phyloP scores from a whole-genome alignment of 331 rosid species.

The Dryas integrifolia region DNA sequence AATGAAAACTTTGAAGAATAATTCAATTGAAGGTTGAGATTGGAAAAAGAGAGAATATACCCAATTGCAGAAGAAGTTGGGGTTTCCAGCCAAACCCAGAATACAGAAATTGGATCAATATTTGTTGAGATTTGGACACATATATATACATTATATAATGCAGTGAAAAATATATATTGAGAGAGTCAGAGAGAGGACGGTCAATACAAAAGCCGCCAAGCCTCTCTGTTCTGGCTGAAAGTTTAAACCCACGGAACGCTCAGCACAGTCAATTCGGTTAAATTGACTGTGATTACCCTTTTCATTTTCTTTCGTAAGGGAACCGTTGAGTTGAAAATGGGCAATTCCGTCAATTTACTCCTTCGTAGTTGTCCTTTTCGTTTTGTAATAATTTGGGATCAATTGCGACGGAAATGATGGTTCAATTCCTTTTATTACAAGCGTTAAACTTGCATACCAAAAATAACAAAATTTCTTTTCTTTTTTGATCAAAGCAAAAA shows the following conservation, averaged over 20 bases:
- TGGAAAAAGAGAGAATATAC: slow-evolving; percentile 7
- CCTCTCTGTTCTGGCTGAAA: slow-evolving; percentile 11
- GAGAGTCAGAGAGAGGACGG: neutral
- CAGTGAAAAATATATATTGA: neutral
- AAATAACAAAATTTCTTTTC: too few relatives aligned
- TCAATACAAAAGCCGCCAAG: slow-evolving; percentile 40
- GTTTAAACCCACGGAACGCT: slow-evolving; percentile 12
- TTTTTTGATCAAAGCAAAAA: too few relatives aligned
- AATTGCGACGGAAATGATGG: too few relatives aligned
- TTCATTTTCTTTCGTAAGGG: neutral
- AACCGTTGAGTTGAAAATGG: neutral
- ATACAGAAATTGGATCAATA: neutral
- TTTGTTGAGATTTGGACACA: neutral
- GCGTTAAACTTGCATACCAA: too few relatives aligned
- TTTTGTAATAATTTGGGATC: too few relatives aligned
- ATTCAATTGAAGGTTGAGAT: slow-evolving; percentile 12
- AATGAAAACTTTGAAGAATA: slow-evolving; percentile 15
- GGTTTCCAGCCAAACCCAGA: slow-evolving; percentile 28
- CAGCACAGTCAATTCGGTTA: slow-evolving; percentile 10
- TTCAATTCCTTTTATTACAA: too few relatives aligned
- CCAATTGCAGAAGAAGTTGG: slow-evolving; percentile 13
- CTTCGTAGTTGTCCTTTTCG: too few relatives aligned
- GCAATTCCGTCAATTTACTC: neutral
- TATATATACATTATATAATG: neutral
- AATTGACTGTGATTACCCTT: slow-evolving; percentile 29